phyloP scores from a whole-genome alignment of 2,329 filamentous ascomycete species.

The Fusarium sp. region DNA sequence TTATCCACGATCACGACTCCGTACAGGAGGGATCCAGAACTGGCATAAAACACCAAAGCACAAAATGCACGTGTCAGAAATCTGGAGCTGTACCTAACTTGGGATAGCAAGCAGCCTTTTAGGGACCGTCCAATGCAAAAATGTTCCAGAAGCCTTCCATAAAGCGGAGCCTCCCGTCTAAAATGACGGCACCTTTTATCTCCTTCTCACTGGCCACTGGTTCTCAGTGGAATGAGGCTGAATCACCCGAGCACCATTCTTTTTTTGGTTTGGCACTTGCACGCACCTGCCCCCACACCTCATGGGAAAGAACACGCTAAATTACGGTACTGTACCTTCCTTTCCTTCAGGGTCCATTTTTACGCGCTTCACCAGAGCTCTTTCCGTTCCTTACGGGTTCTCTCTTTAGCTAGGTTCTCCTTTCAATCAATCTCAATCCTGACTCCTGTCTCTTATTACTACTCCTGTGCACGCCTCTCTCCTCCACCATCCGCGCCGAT shows the following conservation, averaged over 20 bases:
- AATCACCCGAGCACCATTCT: slow-evolving; percentile 35
- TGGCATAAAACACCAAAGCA: slow-evolving; percentile 45
- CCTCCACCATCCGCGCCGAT: slow-evolving; percentile 1
- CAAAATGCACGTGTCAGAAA: slow-evolving; percentile 40
- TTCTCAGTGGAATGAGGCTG: slow-evolving; percentile 41
- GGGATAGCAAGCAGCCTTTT: background rate
- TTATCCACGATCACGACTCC: slow-evolving; percentile 14
- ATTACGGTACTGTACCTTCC: slow-evolving; percentile 12
- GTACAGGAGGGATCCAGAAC: background rate
- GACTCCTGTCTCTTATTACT: background rate
- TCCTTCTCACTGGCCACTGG: background rate
- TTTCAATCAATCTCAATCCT: slow-evolving; percentile 7
- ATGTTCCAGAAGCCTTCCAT: slow-evolving; percentile 46
- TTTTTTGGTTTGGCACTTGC: slow-evolving; percentile 27
- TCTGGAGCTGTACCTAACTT: slow-evolving; percentile 1
- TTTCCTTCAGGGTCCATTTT: slow-evolving; percentile 29
- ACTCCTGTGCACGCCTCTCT: slow-evolving; percentile 29
- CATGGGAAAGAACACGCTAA: slow-evolving; percentile 15
- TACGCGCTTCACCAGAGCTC: slow-evolving; percentile 5
- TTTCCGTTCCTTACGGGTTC: background rate
- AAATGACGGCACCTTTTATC: slow-evolving; percentile 37
- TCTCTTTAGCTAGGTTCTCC: background rate
- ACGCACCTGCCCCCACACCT: slow-evolving; percentile 17
- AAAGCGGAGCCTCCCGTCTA: slow-evolving; percentile 27
- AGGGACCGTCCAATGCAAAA: slow-evolving; percentile 30